Evolutionary conservation across 78 protist species (phyloP).

Genomic region (Paulinella micropora): DNA sequence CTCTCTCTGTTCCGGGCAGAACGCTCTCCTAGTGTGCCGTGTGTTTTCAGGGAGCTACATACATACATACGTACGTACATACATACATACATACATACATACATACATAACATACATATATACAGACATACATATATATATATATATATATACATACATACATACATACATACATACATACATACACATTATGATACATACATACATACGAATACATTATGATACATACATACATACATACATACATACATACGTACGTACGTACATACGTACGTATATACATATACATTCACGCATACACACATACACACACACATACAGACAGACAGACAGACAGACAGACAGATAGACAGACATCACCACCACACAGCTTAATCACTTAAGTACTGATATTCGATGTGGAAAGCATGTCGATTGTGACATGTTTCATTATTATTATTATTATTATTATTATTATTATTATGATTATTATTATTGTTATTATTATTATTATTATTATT

Average conservation of each 20-base stretch:
- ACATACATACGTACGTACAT: neutral
- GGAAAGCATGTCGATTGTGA: too few species aligned
- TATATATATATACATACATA: neutral
- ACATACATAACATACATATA: neutral
- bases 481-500: too few species aligned
- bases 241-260: neutral
- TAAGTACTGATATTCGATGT: too few species aligned
- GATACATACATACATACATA: neutral
- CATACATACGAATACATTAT: neutral
- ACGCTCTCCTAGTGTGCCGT: constrained; percentile 35
- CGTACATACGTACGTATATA: neutral
- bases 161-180: neutral
- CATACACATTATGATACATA: neutral
- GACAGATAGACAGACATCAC: neutral
- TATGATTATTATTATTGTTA: too few species aligned
- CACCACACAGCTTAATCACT: too few species aligned
- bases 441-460: too few species aligned
- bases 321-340: neutral
- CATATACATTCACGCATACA: neutral
- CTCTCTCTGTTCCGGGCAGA: constrained; percentile 51
- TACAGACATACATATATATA: neutral
- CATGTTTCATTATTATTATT: too few species aligned
- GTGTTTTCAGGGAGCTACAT: constrained; percentile 13
- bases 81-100: neutral
- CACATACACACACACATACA: neutral